These are phyloP conservation scores for Schoenoplectus tabernaemontani DNA, from an alignment of 202 grass and related monocot genomes.

Conservation along the genomic window DNA sequence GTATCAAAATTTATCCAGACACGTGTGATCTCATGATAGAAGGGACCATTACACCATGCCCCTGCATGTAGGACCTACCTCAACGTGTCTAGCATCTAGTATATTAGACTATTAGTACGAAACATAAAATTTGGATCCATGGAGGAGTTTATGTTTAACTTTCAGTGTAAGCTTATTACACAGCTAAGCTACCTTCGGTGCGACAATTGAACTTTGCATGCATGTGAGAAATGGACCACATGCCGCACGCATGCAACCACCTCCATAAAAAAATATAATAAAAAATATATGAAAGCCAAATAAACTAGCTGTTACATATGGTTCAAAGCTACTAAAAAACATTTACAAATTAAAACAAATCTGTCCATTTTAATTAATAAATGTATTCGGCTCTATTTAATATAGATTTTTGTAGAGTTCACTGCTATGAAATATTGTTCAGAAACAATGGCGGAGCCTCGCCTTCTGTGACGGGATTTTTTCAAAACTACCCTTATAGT, in stretches of 20 bases:
- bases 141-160: not conserved
- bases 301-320: no score
- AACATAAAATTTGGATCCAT: not conserved
- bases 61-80: not conserved
- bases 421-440: no score
- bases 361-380: no score
- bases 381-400: no score
- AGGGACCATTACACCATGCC: not conserved
- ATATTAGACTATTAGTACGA: not conserved
- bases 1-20: not conserved
- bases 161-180: not conserved
- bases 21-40: not conserved
- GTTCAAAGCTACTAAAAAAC: no score
- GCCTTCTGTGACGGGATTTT: no score
- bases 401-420: no score
- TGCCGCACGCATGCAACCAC: not conserved
- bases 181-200: not conserved
- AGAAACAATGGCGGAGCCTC: no score
- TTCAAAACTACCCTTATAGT: no score
- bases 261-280: not conserved
- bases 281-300: no score
- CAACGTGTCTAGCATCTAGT: not conserved
- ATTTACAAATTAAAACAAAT: no score
- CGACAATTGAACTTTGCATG: not conserved
- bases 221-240: not conserved